phyloP scores from a whole-genome alignment of 257 asterid species.

The Mentha longifolia region DNA sequence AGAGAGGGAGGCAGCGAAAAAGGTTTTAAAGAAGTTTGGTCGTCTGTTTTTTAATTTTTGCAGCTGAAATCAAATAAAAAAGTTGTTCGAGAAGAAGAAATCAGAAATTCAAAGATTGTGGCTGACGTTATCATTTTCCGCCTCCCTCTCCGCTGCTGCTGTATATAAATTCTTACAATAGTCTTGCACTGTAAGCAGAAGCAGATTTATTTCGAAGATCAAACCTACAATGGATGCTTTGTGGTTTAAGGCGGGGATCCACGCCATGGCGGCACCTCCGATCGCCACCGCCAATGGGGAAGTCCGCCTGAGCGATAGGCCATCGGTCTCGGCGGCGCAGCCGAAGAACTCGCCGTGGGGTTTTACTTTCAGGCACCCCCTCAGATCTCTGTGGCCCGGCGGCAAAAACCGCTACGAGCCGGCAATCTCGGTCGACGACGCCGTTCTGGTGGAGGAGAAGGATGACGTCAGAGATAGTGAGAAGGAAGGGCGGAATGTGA shows the following conservation, averaged over 20 bases:
- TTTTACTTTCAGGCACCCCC: slow-evolving; percentile 68
- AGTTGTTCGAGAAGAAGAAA: background rate
- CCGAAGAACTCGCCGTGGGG: slow-evolving; percentile 73
- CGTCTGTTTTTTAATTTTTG: slow-evolving; percentile 26
- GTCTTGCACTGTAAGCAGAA: background rate
- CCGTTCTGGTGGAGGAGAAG: slow-evolving; percentile 63
- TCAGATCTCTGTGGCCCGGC: slow-evolving; percentile 75
- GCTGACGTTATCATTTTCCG: slow-evolving; percentile 36
- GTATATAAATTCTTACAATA: background rate
- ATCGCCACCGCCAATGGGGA: slow-evolving; percentile 57
- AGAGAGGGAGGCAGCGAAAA: background rate
- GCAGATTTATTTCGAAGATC: slow-evolving; percentile 21
- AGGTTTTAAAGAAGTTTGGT: slow-evolving; percentile 34
- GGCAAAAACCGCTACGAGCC: slow-evolving; percentile 54
- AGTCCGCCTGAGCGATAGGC: slow-evolving; percentile 51
- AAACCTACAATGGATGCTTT: slow-evolving; percentile 63
- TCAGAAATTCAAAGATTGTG: slow-evolving; percentile 44
- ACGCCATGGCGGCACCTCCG: slow-evolving; percentile 56
- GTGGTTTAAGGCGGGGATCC: slow-evolving; percentile 77
- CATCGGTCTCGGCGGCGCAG: slow-evolving; percentile 61
- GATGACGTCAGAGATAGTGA: slow-evolving; percentile 38
- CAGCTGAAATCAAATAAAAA: background rate
- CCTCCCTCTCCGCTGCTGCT: slow-evolving; percentile 30
- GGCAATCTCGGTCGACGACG: slow-evolving; percentile 65
- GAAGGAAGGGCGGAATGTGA: slow-evolving; percentile 43